Evolutionary conservation across 441 rosid genomes (phyloP).

Genomic region (Viola pubescens): DNA sequence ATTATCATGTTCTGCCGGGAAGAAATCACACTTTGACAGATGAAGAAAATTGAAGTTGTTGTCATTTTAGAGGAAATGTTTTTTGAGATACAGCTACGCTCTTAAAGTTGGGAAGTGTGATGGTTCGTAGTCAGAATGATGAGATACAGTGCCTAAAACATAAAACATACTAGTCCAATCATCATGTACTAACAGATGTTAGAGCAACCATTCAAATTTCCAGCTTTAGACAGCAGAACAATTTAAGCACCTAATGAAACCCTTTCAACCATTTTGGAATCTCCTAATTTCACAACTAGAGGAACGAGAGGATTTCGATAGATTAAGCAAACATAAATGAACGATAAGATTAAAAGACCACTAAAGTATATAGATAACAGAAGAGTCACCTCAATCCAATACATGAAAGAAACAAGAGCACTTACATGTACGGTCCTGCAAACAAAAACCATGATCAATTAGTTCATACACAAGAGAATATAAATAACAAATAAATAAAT

Average conservation of each 20-base stretch:
- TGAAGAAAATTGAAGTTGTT: too few species aligned
- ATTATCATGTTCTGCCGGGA: too few species aligned
- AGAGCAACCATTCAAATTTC: not conserved
- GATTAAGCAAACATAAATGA: not conserved
- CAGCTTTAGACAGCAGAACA: not conserved
- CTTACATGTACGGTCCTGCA: conserved; percentile 98
- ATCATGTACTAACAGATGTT: not conserved
- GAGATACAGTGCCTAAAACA: not conserved
- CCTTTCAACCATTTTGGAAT: not conserved
- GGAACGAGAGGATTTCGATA: too few species aligned
- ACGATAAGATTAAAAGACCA: not conserved
- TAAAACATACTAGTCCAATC: not conserved
- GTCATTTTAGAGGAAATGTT: too few species aligned
- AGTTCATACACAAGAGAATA: not conserved
- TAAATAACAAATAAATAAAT: not conserved
- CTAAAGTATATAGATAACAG: not conserved
- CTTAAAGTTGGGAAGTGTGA: not conserved
- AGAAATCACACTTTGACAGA: too few species aligned
- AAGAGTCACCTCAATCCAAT: not conserved
- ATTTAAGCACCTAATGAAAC: not conserved
- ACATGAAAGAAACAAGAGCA: conserved; percentile 8
- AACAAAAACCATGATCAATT: conserved; percentile 9
- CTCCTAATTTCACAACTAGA: not conserved
- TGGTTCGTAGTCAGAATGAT: not conserved
- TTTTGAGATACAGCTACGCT: too few species aligned